A percentile compares a stretch with the other conserved stretches of the same genome.
These are phyloP conservation scores for Solanum medicagineum DNA, from an alignment of 257 asterid genomes.

Conservation along the genomic window DNA sequence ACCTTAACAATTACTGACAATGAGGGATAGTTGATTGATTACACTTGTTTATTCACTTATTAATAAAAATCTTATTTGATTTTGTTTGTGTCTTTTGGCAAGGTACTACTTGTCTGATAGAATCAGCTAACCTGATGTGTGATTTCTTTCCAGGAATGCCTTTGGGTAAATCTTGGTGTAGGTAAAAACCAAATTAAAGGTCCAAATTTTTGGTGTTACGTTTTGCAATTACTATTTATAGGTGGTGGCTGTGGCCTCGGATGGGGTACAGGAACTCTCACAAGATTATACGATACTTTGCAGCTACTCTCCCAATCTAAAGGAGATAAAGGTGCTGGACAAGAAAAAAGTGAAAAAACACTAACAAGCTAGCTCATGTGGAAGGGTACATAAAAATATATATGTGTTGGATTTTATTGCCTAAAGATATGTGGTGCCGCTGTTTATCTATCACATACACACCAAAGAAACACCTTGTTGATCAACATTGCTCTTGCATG, in stretches of 20 bases:
- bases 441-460: background rate
- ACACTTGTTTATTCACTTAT: no score
- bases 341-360: slow-evolving; percentile 83
- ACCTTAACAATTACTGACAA: no score
- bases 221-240: slow-evolving; percentile 4
- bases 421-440: background rate
- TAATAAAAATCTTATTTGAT: no score
- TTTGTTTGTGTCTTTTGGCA: background rate
- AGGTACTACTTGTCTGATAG: background rate
- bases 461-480: no score
- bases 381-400: background rate
- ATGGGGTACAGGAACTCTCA: slow-evolving; percentile 32
- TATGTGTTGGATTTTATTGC: background rate
- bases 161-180: slow-evolving; percentile 72
- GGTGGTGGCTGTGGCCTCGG: slow-evolving; percentile 99
- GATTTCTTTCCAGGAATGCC: slow-evolving; percentile 47
- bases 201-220: background rate
- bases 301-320: slow-evolving; percentile 95
- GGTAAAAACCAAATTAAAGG: slow-evolving; percentile 26
- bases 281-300: background rate
- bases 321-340: slow-evolving; percentile 88
- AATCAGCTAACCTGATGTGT: background rate
- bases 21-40: no score
- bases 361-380: slow-evolving; percentile 4
- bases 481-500: no score